Conservation (phyloP, 2,329 filamentous ascomycete genomes). For the Parafenestella ontariensis region DNA sequence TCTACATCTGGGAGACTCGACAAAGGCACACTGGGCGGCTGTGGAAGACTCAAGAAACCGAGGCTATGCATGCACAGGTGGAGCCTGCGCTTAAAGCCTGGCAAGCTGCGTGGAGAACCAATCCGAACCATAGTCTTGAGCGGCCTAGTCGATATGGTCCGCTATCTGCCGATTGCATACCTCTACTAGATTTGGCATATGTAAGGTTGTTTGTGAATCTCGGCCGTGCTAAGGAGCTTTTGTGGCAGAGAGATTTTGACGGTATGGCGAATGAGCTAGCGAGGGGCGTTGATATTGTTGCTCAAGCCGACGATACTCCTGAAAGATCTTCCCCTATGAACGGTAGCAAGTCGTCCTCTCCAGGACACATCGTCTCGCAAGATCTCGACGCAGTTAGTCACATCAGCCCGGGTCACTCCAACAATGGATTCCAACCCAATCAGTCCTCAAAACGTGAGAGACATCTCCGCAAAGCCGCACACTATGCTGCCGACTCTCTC, state of each 20-base stretch:
- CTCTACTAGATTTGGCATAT: constrained; percentile 88
- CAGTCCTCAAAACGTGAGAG: constrained; percentile 77
- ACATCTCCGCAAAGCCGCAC: constrained; percentile 91
- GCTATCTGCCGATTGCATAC: constrained; percentile 88
- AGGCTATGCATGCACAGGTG: constrained; percentile 94
- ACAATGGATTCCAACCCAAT: constrained; percentile 41
- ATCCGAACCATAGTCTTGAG: constrained; percentile 82
- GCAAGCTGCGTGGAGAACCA: constrained; percentile 90
- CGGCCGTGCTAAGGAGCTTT: constrained; percentile 88
- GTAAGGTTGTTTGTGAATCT: constrained; percentile 92
- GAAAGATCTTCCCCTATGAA: constrained; percentile 47
- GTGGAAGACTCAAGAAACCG: constrained; percentile 91
- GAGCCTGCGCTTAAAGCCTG: constrained; percentile 93
- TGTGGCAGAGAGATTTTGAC: constrained; percentile 94
- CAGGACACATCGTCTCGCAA: constrained; percentile 28
- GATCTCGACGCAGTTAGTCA: constrained; percentile 37
- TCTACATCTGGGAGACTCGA: constrained; percentile 97
- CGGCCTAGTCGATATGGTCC: constrained; percentile 86
- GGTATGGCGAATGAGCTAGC: constrained; percentile 88
- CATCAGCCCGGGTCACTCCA: constrained; percentile 42
- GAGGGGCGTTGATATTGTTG: constrained; percentile 75
- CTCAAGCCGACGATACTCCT: constrained; percentile 72
- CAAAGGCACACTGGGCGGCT: constrained; percentile 86
- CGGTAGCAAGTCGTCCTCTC: constrained; percentile 31
- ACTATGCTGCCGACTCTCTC: constrained; percentile 91